phyloP scores from a whole-genome alignment of 169 alveolate species.

The Cryptosporidium parvum region DNA sequence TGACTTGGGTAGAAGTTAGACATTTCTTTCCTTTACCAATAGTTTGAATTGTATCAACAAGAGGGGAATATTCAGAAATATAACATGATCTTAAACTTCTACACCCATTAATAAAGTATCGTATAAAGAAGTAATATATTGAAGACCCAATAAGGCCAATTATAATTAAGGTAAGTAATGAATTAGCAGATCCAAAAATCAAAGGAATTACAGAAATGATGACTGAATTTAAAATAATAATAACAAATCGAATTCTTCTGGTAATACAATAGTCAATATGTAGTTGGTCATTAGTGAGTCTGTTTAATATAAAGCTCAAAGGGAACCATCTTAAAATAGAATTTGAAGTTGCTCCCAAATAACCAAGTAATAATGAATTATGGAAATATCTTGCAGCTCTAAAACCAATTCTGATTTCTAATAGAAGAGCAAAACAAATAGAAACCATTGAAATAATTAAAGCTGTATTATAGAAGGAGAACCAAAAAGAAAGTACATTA shows the following conservation, averaged over 20 bases:
- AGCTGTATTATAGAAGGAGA: slow-evolving; percentile 5
- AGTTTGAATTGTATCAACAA: slow-evolving; percentile 59
- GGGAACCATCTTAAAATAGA: slow-evolving; percentile 61
- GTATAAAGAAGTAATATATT: not conserved
- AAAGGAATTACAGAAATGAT: slow-evolving; percentile 42
- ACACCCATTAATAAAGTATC: slow-evolving; percentile 66
- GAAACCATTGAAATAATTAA: slow-evolving; percentile 27
- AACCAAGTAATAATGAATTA: slow-evolving; percentile 43
- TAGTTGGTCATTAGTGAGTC: slow-evolving; percentile 55
- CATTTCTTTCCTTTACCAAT: slow-evolving; percentile 68
- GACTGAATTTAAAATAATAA: slow-evolving; percentile 32
- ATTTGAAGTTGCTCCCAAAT: slow-evolving; percentile 57
- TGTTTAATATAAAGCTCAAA: slow-evolving; percentile 37
- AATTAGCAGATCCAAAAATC: slow-evolving; percentile 29
- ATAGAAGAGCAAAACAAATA: not conserved
- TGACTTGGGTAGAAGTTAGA: not conserved
- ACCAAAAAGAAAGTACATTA: slow-evolving; percentile 63
- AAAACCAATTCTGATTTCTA: slow-evolving; percentile 54
- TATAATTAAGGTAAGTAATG: not conserved
- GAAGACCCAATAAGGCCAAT: slow-evolving; percentile 3
- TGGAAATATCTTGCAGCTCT: slow-evolving; percentile 72
- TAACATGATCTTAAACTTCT: slow-evolving; percentile 47
- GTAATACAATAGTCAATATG: slow-evolving; percentile 65
- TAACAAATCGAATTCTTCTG: slow-evolving; percentile 50
- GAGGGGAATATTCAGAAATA: slow-evolving; percentile 62